phyloP scores from a whole-genome alignment of 192 early-diverging fungal genomes.

The Rhizophagus prolifer region DNA sequence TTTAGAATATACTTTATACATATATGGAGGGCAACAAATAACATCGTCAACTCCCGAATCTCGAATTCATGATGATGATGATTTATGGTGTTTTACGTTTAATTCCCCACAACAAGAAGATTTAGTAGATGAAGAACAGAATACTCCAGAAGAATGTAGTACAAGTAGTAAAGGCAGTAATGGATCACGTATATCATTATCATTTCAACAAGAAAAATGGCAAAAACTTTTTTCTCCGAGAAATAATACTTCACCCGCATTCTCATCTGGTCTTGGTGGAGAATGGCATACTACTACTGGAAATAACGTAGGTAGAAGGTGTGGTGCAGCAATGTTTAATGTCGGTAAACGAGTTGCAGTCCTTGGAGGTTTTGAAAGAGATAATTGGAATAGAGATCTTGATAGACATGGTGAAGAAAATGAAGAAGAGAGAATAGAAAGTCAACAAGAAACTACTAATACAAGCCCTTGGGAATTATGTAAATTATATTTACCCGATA shows the following conservation, averaged over 20 bases:
- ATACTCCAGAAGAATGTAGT: background rate
- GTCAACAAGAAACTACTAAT: background rate
- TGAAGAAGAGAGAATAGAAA: background rate
- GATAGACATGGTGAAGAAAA: background rate
- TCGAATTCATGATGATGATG: constrained; percentile 13
- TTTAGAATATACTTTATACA: background rate
- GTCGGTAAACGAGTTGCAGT: constrained; percentile 3
- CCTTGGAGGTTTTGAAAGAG: constrained; percentile 17
- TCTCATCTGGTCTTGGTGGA: background rate
- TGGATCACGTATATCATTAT: background rate
- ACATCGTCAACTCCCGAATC: background rate
- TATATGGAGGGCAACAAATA: constrained; percentile 9
- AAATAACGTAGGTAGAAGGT: constrained; percentile 2
- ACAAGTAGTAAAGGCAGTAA: background rate
- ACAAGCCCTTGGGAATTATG: constrained; percentile 17
- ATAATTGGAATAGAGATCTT: background rate
- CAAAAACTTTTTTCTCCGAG: constrained; percentile 11
- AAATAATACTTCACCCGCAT: background rate
- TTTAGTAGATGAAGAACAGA: background rate
- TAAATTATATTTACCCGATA: constrained; percentile 16
- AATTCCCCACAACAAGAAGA: background rate
- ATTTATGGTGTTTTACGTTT: constrained; percentile 13
- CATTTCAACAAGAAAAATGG: constrained; percentile 13
- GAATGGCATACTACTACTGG: constrained; percentile 13
- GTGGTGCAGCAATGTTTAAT: constrained; percentile 17